Conservation (phyloP, 441 rosid species). For the Croton setiger region DNA sequence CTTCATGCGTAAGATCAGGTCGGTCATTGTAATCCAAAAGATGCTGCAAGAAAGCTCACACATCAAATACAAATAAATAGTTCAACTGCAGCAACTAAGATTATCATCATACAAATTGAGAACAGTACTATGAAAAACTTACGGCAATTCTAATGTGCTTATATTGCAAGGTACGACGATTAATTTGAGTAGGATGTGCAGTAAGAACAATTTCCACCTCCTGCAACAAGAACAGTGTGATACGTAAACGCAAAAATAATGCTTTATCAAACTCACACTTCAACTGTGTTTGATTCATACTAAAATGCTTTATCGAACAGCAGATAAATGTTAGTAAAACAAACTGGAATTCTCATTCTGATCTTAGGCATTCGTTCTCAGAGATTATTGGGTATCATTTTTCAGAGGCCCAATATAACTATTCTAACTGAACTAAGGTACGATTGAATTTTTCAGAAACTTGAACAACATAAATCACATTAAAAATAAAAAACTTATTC, state of each 20-base stretch:
- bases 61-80: constrained; percentile 21
- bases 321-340: background rate
- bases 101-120: constrained; percentile 13
- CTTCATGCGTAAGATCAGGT: constrained; percentile 91
- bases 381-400: background rate
- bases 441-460: constrained; percentile 7
- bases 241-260: constrained; percentile 10
- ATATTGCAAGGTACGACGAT: constrained; percentile 88
- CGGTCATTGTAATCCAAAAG: constrained; percentile 89
- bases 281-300: background rate
- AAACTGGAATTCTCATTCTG: background rate
- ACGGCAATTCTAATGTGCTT: constrained; percentile 92
- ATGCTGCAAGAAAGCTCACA: constrained; percentile 54
- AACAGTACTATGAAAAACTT: constrained; percentile 29
- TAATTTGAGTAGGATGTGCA: constrained; percentile 96
- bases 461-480: background rate
- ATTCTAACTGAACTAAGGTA: constrained; percentile 1
- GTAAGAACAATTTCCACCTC: constrained; percentile 97
- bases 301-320: constrained; percentile 9
- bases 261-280: background rate
- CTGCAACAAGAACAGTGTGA: constrained; percentile 41
- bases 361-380: background rate
- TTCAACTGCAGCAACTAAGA: constrained; percentile 11
- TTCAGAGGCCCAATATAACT: background rate
- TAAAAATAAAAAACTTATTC: background rate